phyloP scores from a whole-genome alignment of 139 green algal genomes.

The Closterium sp. region DNA sequence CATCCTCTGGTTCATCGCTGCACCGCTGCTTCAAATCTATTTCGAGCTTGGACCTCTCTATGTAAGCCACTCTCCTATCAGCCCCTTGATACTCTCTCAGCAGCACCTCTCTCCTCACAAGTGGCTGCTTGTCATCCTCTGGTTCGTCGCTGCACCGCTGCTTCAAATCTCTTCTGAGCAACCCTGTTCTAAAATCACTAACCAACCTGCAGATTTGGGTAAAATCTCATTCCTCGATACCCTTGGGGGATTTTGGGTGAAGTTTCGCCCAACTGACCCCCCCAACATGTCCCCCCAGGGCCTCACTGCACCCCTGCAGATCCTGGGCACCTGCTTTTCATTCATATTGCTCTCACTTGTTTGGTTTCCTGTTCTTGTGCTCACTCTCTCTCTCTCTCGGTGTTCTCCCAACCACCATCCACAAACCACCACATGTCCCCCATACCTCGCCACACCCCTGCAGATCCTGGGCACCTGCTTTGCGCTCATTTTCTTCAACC shows the following conservation, averaged over 20 bases:
- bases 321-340: too few species aligned
- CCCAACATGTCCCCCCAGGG: too few species aligned
- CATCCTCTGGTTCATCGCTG: conserved; percentile 15
- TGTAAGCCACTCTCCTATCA: background rate
- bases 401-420: background rate
- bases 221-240: too few species aligned
- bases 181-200: too few species aligned
- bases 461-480: conserved; percentile 23
- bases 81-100: too few species aligned
- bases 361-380: too few species aligned
- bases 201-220: too few species aligned
- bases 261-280: too few species aligned
- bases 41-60: conserved; percentile 24
- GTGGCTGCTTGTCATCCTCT: conserved; percentile 12
- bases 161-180: conserved; percentile 1
- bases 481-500: conserved; percentile 37
- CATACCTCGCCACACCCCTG: background rate
- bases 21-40: background rate
- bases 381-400: background rate
- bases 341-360: too few species aligned
- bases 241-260: too few species aligned
- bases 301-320: too few species aligned
- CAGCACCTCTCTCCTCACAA: conserved; percentile 11
- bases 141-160: conserved; percentile 7
- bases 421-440: background rate